Evolutionary conservation across 2,329 filamentous ascomycete species (phyloP).

Genomic region (Microcyclosporella mali): DNA sequence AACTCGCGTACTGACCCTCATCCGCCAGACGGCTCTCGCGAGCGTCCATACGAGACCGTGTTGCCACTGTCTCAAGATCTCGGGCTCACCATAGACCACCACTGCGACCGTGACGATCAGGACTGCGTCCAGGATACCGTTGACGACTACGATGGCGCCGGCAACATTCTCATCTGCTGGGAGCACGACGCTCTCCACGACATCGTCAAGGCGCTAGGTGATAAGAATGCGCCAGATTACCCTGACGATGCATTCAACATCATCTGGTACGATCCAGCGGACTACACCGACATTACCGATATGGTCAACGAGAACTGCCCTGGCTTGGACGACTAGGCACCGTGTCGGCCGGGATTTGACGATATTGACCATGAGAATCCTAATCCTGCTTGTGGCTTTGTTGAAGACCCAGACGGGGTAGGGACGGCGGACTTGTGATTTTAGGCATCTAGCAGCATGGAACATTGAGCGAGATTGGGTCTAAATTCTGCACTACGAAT

Average conservation of each 20-base stretch:
- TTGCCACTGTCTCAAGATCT: constrained; percentile 51
- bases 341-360: background rate
- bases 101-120: constrained; percentile 51
- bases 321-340: constrained; percentile 41
- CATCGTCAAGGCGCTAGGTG: constrained; percentile 49
- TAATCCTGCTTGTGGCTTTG: too few species aligned
- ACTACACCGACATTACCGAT: constrained; percentile 44
- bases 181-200: constrained; percentile 46
- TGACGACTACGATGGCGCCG: constrained; percentile 41
- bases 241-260: constrained; percentile 44
- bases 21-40: constrained; percentile 43
- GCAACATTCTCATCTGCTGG: constrained; percentile 60
- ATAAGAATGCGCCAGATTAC: constrained; percentile 45
- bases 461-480: too few species aligned
- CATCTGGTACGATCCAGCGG: constrained; percentile 53
- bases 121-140: constrained; percentile 50
- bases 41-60: constrained; percentile 53
- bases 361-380: too few species aligned
- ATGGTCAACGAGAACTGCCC: constrained; percentile 49
- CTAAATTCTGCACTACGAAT: too few species aligned
- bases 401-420: too few species aligned
- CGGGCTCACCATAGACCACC: constrained; percentile 49
- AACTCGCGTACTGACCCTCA: background rate
- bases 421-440: too few species aligned
- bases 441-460: too few species aligned